Percentiles rank a stretch among this genome's conserved stretches.
Evolutionary conservation across 257 asterid genomes (phyloP).

Genomic region (Salvia hispanica): DNA sequence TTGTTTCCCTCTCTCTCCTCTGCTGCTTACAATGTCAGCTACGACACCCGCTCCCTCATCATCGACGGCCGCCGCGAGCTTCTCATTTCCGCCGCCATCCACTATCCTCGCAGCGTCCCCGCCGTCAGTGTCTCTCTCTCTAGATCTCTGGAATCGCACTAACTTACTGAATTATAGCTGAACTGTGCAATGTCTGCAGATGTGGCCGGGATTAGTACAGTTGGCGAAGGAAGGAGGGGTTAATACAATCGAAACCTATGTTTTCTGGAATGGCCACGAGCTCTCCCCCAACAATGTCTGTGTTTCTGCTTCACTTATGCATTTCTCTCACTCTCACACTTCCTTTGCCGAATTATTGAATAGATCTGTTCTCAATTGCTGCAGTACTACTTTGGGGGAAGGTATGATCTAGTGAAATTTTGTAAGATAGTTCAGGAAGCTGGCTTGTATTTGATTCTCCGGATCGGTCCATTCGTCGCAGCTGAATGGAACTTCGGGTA

Average conservation of each 20-base stretch:
- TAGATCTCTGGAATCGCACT: not conserved
- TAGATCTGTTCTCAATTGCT: slow-evolving; percentile 2
- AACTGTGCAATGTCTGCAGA: slow-evolving; percentile 37
- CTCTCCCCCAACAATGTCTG: slow-evolving; percentile 72
- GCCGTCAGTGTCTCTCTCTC: slow-evolving; percentile 46
- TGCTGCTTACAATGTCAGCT: slow-evolving; percentile 64
- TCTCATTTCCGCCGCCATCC: slow-evolving; percentile 83
- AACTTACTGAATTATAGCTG: not conserved
- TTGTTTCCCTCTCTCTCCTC: slow-evolving; percentile 20
- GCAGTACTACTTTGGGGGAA: slow-evolving; percentile 90
- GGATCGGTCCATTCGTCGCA: slow-evolving; percentile 91
- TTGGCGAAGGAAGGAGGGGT: slow-evolving; percentile 88
- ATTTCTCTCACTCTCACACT: not conserved
- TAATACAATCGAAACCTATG: slow-evolving; percentile 82
- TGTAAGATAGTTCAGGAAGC: slow-evolving; percentile 81
- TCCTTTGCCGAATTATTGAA: not conserved
- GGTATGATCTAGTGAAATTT: slow-evolving; percentile 78
- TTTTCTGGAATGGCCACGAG: slow-evolving; percentile 95
- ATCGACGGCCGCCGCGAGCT: slow-evolving; percentile 85
- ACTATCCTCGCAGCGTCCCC: slow-evolving; percentile 97
- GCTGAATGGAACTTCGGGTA: slow-evolving; percentile 98
- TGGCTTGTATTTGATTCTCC: slow-evolving; percentile 77
- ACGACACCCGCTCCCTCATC: slow-evolving; percentile 78
- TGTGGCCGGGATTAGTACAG: slow-evolving; percentile 89
- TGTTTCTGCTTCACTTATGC: slow-evolving; percentile 8